phyloP scores from a whole-genome alignment of 345 rosid genomes.

The Melastoma malabathricum region DNA sequence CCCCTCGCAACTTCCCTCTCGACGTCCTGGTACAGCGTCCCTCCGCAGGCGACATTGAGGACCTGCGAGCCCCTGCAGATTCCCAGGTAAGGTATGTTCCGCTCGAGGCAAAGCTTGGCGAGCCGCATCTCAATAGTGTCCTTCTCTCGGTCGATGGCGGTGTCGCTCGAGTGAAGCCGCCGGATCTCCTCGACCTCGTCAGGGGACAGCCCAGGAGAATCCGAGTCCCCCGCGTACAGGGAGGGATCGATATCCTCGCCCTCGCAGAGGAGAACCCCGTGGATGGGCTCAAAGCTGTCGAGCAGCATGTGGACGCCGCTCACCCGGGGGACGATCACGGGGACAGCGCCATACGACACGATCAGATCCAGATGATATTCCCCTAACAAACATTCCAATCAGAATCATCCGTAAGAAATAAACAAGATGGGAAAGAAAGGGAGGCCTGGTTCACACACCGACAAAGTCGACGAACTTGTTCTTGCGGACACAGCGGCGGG shows the following conservation, averaged over 20 bases:
- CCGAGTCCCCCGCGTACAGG: conserved; percentile 33
- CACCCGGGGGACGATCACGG: conserved; percentile 72
- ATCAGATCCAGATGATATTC: conserved; percentile 90
- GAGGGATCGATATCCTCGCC: conserved; percentile 92
- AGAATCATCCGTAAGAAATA: not conserved
- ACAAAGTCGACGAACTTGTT: conserved; percentile 87
- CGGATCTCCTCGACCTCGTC: conserved; percentile 66
- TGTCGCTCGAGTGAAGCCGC: conserved; percentile 49
- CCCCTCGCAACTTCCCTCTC: conserved; percentile 40
- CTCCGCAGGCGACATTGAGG: conserved; percentile 77
- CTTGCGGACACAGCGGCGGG: conserved; percentile 70
- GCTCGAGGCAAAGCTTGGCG: conserved; percentile 66
- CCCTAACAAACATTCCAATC: conserved; percentile 25
- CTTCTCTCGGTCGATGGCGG: conserved; percentile 65
- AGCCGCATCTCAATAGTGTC: conserved; percentile 67
- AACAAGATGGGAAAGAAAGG: not conserved
- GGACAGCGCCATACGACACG: conserved; percentile 67
- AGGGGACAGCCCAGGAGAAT: conserved; percentile 29
- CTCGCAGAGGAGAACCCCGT: conserved; percentile 85
- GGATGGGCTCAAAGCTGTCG: conserved; percentile 83
- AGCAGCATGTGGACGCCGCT: conserved; percentile 58
- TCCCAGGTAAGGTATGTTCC: conserved; percentile 73
- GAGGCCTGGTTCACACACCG: conserved; percentile 21
- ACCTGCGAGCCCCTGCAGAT: conserved; percentile 83
- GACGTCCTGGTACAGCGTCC: conserved; percentile 61